Evolutionary conservation across 192 early-diverging fungal species (phyloP).

Genomic region (Coemansia furcata): DNA sequence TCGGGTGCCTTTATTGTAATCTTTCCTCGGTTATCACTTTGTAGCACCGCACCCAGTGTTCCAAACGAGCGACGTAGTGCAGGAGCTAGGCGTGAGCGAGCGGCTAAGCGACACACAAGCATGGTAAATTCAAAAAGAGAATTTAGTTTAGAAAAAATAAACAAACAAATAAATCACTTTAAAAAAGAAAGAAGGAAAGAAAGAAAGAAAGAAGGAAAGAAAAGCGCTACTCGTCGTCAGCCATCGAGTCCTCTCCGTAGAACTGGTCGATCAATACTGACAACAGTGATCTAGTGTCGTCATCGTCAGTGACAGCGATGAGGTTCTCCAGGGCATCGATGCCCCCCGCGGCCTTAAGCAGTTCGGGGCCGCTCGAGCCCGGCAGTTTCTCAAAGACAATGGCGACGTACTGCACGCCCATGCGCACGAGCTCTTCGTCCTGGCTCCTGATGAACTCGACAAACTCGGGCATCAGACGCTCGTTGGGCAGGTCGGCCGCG

Average conservation of each 20-base stretch:
- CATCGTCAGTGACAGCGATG: conserved; percentile 53
- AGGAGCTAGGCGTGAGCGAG: not conserved
- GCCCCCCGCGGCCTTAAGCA: conserved; percentile 41
- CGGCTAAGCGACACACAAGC: not conserved
- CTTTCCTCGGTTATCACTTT: not conserved
- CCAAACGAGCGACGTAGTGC: not conserved
- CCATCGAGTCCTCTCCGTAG: conserved; percentile 55
- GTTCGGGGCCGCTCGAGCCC: conserved; percentile 20
- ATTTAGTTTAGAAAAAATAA: not conserved
- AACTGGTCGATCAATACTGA: conserved; percentile 59
- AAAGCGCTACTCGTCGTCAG: not conserved
- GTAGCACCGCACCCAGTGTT: not conserved
- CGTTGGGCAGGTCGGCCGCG: conserved; percentile 22
- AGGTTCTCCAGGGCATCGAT: conserved; percentile 61
- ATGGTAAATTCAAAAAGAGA: not conserved
- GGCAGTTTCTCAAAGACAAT: conserved; percentile 55
- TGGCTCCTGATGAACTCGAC: conserved; percentile 63
- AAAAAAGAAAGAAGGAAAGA: not conserved
- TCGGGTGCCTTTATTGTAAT: conserved; percentile 27
- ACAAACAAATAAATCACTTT: not conserved
- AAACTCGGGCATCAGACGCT: conserved; percentile 28
- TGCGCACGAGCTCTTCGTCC: conserved; percentile 60
- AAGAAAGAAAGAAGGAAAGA: not conserved
- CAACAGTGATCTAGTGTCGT: conserved; percentile 50
- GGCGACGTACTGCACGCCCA: conserved; percentile 62